Base-by-base conservation (phyloP, 2,329 filamentous ascomycete species). In the Pseudocercospora vitis region DNA sequence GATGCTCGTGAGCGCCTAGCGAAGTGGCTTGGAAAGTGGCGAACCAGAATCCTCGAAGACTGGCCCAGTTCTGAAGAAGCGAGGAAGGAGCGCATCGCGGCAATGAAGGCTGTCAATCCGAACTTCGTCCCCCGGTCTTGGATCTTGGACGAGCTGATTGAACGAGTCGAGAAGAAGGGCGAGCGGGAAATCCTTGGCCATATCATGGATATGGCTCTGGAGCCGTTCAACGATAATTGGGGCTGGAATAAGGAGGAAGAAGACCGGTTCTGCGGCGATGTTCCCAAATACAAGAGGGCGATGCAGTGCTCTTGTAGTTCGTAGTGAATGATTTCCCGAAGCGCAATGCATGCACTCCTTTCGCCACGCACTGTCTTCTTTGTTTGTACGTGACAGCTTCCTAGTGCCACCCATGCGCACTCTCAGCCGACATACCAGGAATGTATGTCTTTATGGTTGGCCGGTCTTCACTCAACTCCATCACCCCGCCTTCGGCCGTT, bases 291-390 rank as follows among this genome's bases (percentile, higher is more conserved):
- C 40, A 84, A 85, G 72, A 82, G 89, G 62, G 88, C 88, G 28
- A 84, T 96, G 82, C 92, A 96, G 76, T 97, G 94, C 71, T 95
- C 89, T 69, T 99, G 94, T 73, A 96, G 90, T 70, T 96, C 92
- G 19, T 95, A 77, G 47, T 16, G 21, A 49, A 45, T 7, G n/a
- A 6, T n/a, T n/a, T n/a, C n/a, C n/a, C n/a, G n/a, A n/a, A n/a
- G n/a, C n/a, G n/a, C n/a, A n/a, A 14, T 12, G 1, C n/a, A 26
- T 24, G 19, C 21, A n/a, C 24, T n/a, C 8, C 16, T 24, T 12
- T 11, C n/a, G n/a, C n/a, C n/a, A n/a, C n/a, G n/a, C n/a, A n/a
- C n/a, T n/a, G n/a, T n/a, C n/a, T n/a, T n/a, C n/a, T n/a, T n/a
- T n/a, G n/a, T n/a, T n/a, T n/a, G n/a, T n/a, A n/a, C n/a, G n/a